Base-by-base conservation (phyloP, 257 asterid species). In the Nicotiana otophora region DNA sequence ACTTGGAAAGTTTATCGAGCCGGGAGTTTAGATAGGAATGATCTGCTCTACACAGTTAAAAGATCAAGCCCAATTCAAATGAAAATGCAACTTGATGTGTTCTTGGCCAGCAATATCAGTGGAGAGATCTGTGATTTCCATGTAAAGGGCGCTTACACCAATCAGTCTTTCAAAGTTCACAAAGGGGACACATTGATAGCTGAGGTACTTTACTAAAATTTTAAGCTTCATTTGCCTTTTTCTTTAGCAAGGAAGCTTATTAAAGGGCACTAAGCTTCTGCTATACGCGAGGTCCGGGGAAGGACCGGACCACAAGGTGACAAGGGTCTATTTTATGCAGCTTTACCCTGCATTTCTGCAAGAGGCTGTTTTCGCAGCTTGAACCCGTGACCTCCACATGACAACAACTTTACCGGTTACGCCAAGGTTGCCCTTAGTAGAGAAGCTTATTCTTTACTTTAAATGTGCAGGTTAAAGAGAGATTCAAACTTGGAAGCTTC, bases 171-270 rank as follows among this genome's bases (percentile, higher is more conserved):
- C 83, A 86, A 86, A 77, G 88, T 90, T 39, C 84, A 88, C 14
- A 84, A 86, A 87, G 82, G 91, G 31, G 87, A 90, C 55, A 82
- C 57, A n/a, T 9, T 89, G 55, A 84, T 91, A 8, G 90, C 94
- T 62, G 92, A 88, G 90, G 94, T 89, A 83, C 11, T 65, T 16
- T 3, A 10, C 31, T 31, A 26, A 2, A 57, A 8, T 5, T 31
- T 16, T 58, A 2, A 15, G 20, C 33, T 33, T 42, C n/a, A 14
- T 60, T n/a, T 57, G 15, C 14, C 57, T 77, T 14, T 30, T 31
- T 8, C 33, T 23, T 23, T 23, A 23, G 26, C 26, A 23, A 0
- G 26, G 26, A 23, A 23, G 26, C 26, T 23, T 23, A 23, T 23
- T 23, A 23, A 23, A 23, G 26, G 26, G 26, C 26, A 23, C 26